Conservation (phyloP, 371 early-diverging fungal species). For the Rhizomucor miehei region DNA sequence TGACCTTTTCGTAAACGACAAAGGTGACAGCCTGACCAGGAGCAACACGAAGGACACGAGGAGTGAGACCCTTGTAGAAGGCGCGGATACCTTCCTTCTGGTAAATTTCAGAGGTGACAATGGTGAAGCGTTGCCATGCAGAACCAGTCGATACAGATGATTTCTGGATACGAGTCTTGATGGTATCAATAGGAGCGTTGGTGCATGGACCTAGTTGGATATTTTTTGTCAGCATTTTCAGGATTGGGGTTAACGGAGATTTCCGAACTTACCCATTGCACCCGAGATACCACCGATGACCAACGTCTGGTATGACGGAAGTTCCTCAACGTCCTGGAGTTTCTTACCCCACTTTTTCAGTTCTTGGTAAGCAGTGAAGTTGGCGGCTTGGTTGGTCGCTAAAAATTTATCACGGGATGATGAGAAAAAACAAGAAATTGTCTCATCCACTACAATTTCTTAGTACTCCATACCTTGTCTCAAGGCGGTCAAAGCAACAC, state of each 20-base stretch:
- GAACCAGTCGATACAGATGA: conserved; percentile 65
- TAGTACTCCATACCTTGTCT: conserved; percentile 76
- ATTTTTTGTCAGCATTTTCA: too few species aligned
- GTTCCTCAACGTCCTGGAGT: conserved; percentile 74
- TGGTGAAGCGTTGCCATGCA: conserved; percentile 80
- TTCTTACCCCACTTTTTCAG: conserved; percentile 68
- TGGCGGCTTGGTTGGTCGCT: conserved; percentile 98
- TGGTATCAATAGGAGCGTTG: conserved; percentile 97
- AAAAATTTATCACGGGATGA: conserved; percentile 4
- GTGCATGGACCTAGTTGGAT: conserved; percentile 73
- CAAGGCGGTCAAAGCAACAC: conserved; percentile 90
- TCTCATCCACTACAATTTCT: background rate
- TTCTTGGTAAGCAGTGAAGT: conserved; percentile 96
- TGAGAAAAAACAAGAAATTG: background rate
- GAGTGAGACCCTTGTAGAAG: conserved; percentile 96
- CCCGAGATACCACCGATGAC: conserved; percentile 93
- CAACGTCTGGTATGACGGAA: conserved; percentile 92
- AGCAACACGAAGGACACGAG: conserved; percentile 88
- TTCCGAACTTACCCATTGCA: conserved; percentile 69
- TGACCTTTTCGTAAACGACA: conserved; percentile 85
- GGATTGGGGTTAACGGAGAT: too few species aligned
- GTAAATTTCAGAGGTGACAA: conserved; percentile 69
- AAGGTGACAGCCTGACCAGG: conserved; percentile 88
- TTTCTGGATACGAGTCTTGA: conserved; percentile 97
- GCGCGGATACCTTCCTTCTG: conserved; percentile 90